Evolutionary conservation across 2,329 filamentous ascomycete species (phyloP), one percentile per base, ranked within the genome.

Genomic region (Aquanectria penicillioides): DNA sequence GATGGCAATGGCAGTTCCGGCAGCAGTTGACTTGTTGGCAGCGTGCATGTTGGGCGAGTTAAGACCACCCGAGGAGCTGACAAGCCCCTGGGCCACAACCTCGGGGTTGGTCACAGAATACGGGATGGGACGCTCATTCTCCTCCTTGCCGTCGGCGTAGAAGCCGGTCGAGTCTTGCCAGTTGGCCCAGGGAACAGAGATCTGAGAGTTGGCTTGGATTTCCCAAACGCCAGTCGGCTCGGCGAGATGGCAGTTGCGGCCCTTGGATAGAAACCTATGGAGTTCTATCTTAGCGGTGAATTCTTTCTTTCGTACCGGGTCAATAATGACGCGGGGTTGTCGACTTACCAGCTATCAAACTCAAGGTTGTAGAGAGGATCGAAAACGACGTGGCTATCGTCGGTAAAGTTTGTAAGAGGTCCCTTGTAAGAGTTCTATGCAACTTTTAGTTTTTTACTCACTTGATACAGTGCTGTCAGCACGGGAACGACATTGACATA

Each of bases 181-280:
- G 40, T 54, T 46, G 23, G 50, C 50, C 50, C 50, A 54, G 15
- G 50, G 50, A 28, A 54, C 31, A 4, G 38, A 37, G 40, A 54
- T 46, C 10, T 54, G 11, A 9, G 50, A 31, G 50, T 54, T 54
- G 15, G 50, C 50, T 17, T 44, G 13, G 29, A 54, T 54, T 15
- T 54, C 50, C 50, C 50, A 54, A 25, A 54, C 40, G 11, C 50
- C 50, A 28, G 38, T 54, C n/a, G 50, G 50, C 12, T 54, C 50
- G 13, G 50, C 50, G 6, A 54, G 50, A 38, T 36, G 50, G 20
- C 50, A 54, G 50, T 54, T 54, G 38, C 50, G 50, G 23, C 50
- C 50, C 31, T 54, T 54, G 22, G 50, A 54, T 46, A 54, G 40
- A 54, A 54, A 54, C 48, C 48, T 52, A 20, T 6, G n/a, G n/a